phyloP scores from a whole-genome alignment of 2,329 filamentous ascomycete genomes.

The Lecanicillium sp. region DNA sequence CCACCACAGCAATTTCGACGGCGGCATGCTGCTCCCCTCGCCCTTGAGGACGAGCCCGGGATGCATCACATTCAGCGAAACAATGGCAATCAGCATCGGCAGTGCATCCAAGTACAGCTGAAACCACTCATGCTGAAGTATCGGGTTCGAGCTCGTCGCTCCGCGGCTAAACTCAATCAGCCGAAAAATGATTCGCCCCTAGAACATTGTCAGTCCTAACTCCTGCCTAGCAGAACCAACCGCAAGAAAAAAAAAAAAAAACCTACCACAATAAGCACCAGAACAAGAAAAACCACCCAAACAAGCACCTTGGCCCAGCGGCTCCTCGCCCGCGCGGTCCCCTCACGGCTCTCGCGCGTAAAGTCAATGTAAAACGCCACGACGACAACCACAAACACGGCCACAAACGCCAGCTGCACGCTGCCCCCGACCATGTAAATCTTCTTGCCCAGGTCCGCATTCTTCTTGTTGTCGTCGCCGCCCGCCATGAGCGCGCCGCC shows the following conservation, averaged over 20 bases:
- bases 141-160: conserved; percentile 17
- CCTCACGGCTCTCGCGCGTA: neutral
- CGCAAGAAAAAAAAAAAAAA: neutral
- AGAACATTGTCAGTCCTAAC: too few species aligned
- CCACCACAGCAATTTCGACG: conserved; percentile 6
- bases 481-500: conserved; percentile 17
- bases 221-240: too few species aligned
- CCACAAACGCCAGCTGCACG: conserved; percentile 38
- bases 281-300: conserved; percentile 20
- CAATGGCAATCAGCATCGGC: conserved; percentile 33
- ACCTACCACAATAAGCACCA: conserved; percentile 24
- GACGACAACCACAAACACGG: conserved; percentile 31
- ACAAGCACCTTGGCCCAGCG: conserved; percentile 5
- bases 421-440: conserved; percentile 43
- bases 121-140: conserved; percentile 28
- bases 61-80: conserved; percentile 28
- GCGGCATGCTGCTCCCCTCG: conserved; percentile 7
- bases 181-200: conserved; percentile 42
- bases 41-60: conserved; percentile 18
- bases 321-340: conserved; percentile 5
- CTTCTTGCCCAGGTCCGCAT: conserved; percentile 12
- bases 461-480: conserved; percentile 7
- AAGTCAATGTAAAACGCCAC: conserved; percentile 9
- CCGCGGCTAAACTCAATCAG: conserved; percentile 39
- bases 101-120: conserved; percentile 35